A percentile compares a stretch with the other conserved stretches of the same genome.
These are phyloP conservation scores for Geosmithia morbida DNA, from an alignment of 2,329 filamentous ascomycete genomes.

Conservation along the genomic window DNA sequence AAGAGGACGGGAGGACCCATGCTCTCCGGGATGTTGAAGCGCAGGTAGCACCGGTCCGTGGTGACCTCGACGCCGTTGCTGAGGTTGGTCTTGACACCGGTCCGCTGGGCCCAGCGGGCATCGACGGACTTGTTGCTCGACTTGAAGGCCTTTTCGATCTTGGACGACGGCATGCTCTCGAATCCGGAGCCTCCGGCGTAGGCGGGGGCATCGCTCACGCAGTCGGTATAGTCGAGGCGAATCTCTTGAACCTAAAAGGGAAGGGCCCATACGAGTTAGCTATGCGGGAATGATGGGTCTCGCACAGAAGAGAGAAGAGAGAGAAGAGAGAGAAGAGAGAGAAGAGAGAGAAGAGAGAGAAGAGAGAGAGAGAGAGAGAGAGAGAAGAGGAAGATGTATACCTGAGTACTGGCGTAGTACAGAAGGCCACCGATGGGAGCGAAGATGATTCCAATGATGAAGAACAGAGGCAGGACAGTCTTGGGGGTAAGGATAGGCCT, in stretches of 20 bases:
- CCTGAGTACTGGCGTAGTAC: conserved; percentile 71
- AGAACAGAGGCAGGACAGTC: conserved; percentile 84
- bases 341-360: too few species aligned
- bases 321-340: too few species aligned
- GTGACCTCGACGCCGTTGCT: conserved; percentile 16
- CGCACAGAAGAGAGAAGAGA: too few species aligned
- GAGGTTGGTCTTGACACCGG: conserved; percentile 16
- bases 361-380: too few species aligned
- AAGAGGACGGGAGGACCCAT: conserved; percentile 74
- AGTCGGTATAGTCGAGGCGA: conserved; percentile 78
- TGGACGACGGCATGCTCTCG: conserved; percentile 35
- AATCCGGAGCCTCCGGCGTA: conserved; percentile 19
- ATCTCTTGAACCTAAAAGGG: conserved; percentile 74
- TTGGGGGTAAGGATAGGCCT: conserved; percentile 93
- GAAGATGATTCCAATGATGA: conserved; percentile 80
- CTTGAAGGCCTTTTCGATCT: conserved; percentile 61
- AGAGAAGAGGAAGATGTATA: conserved; percentile 21
- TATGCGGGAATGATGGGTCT: too few species aligned
- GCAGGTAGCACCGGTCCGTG: conserved; percentile 51
- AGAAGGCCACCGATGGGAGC: conserved; percentile 82
- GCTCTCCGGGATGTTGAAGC: conserved; percentile 65
- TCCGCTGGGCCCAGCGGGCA: conserved; percentile 27
- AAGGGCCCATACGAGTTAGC: too few species aligned
- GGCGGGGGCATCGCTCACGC: conserved; percentile 38
- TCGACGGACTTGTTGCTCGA: conserved; percentile 23